A percentile compares a stretch with the other conserved stretches of the same genome.
phyloP scores from a whole-genome alignment of 768 basidiomycete genomes.

The Porphyrellus cyaneotinctus region DNA sequence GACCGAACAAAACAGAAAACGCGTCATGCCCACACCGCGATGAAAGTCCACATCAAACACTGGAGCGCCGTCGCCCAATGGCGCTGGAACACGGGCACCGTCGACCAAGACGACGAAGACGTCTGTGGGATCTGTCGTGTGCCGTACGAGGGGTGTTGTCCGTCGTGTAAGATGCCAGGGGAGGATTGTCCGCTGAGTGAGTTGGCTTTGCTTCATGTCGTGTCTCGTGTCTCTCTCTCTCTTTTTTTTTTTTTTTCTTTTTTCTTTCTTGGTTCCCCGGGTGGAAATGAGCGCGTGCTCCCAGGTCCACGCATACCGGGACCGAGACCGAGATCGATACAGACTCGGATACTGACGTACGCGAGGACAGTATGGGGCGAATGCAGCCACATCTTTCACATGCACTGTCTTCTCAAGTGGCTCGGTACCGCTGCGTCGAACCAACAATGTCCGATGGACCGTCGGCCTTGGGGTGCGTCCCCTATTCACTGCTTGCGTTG shows the following conservation, averaged over 20 bases:
- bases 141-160: slow-evolving; percentile 92
- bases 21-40: not conserved
- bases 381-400: slow-evolving; percentile 96
- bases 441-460: slow-evolving; percentile 98
- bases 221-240: too few species aligned
- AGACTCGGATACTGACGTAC: not conserved
- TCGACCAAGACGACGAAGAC: slow-evolving; percentile 46
- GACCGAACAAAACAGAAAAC: too few species aligned
- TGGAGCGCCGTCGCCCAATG: slow-evolving; percentile 90
- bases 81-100: slow-evolving; percentile 67
- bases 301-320: too few species aligned
- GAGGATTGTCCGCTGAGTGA: slow-evolving; percentile 91
- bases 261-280: too few species aligned
- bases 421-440: slow-evolving; percentile 85
- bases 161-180: slow-evolving; percentile 93
- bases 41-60: slow-evolving; percentile 81
- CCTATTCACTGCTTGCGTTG: not conserved
- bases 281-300: not conserved
- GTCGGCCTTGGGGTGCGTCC: slow-evolving; percentile 82
- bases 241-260: too few species aligned
- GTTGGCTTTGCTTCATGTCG: too few species aligned
- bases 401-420: slow-evolving; percentile 99
- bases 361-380: slow-evolving; percentile 88
- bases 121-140: slow-evolving; percentile 88
- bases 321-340: not conserved